Evolutionary conservation across 306 rosid species (phyloP), one percentile per base, ranked within the genome.

Genomic region (Comarum palustre): DNA sequence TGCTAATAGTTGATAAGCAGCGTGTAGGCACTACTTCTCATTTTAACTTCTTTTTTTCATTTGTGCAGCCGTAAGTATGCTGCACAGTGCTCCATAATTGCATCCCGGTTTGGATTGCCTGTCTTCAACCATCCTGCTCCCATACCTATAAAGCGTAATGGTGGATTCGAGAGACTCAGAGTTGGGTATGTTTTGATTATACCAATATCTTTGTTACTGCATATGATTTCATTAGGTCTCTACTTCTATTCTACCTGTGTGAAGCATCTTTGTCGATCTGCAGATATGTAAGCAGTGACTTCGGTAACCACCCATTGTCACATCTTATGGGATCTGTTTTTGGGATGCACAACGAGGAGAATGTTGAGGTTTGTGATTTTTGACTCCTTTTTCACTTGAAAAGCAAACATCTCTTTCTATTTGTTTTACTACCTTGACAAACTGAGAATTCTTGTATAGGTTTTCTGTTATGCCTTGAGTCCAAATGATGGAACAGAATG

Each of bases 241-340:
- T 45, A 41, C 20, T 1, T 25, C 11, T 52, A 16, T 20, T 46
- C 57, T 76, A 34, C 38, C 39, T 6, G 17, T 45, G 25, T 73
- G 34, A 38, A 4, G 15, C n/a, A 4, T 67, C 72, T 63, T 48
- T 75, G 47, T 63, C 38, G 71, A 38, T 32, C 68, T 61, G 71
- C 88, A 86, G 90, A 69, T 86, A 86, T 66, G 86, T 87, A 20
- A 87, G 91, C 75, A 87, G 91, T 39, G 91, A 87, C 81, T 84
- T 87, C 6, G 91, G 91, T 63, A 87, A 87, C 73, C 91, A 87
- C 57, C 91, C 91, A 13, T 79, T 87, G 66, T 93, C 98, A 24
- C 98, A 93, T 81, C 90, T 93, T 47, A 90, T 93, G 98, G 98
- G 98, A 73, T 93, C 98, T 70, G 85, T 93, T 55, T 93, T 93